Conservation (phyloP, 371 early-diverging fungal species). For the Zopfochytrium polystomum region DNA sequence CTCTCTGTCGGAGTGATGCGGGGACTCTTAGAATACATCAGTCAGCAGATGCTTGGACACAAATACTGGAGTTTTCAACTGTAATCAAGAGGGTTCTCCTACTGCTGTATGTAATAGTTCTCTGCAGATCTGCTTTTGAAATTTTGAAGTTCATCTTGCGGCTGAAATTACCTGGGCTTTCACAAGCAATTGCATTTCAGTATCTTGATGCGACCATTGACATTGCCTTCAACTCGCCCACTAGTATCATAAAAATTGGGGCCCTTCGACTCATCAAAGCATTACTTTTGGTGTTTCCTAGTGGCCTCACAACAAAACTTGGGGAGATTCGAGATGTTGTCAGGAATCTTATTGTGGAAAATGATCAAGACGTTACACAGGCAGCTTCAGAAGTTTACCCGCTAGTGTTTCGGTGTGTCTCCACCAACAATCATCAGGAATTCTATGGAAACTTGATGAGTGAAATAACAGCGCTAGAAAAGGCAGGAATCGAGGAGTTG, state of each 20-base stretch:
- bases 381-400: constrained; percentile 44
- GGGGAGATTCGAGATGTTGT: constrained; percentile 45
- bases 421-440: constrained; percentile 28
- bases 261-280: constrained; percentile 45
- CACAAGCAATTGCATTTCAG: constrained; percentile 40
- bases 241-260: constrained; percentile 43
- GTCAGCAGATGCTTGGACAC: constrained; percentile 47
- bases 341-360: constrained; percentile 38
- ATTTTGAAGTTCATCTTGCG: constrained; percentile 41
- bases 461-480: constrained; percentile 38
- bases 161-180: constrained; percentile 44
- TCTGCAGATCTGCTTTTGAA: constrained; percentile 45
- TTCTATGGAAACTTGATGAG: constrained; percentile 38
- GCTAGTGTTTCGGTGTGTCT: constrained; percentile 42
- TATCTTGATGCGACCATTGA: constrained; percentile 50
- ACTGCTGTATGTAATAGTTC: constrained; percentile 4
- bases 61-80: constrained; percentile 53
- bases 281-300: constrained; percentile 48
- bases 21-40: constrained; percentile 45
- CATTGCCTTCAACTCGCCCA: constrained; percentile 45
- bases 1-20: constrained; percentile 40
- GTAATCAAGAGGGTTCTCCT: constrained; percentile 19
- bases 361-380: constrained; percentile 33
- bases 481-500: constrained; percentile 32
- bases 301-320: constrained; percentile 38